Base-by-base conservation (phyloP, 306 rosid species). In the Medicago arabica region DNA sequence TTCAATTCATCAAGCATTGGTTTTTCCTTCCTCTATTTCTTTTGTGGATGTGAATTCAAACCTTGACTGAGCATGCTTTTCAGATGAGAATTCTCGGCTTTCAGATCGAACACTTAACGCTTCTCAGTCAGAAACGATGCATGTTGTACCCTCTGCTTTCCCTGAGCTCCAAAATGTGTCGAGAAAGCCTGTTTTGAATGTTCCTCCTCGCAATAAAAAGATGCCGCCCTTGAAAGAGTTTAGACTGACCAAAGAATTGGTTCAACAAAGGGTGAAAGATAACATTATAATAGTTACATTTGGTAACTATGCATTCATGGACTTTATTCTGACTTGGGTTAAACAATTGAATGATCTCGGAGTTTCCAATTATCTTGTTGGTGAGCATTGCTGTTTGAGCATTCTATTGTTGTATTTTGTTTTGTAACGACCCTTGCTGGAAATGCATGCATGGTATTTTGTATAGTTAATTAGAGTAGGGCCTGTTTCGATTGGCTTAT, bases 271-370 rank as follows among this genome's bases (percentile, higher is more conserved):
- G 84, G 97, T 88, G 82, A 83, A 90, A 83, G 93, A 92, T 71
- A 92, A 95, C 53, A 47, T 90, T 43, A 76, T 95, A 67, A 88
- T 95, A 57, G 93, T 95, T 81, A 92, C 97, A 21, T 95, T 95
- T 74, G 99, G 99, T 49, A 95, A 95, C 89, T 90, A 88, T 74
- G 99, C 99, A n/a, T 95, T 95, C 83, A 90, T 92, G 97, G 99
- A 90, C 82, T 95, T 95, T 44, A 92, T 95, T 84, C 71, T 92
- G 72, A 84, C 91, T 60, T 95, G 99, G 99, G 99, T 86, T 82
- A 88, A 86, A 70, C 99, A 90, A 82, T 71, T 92, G 89, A 82
- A 92, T 49, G 91, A 90, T 87, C 85, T 89, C 67, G 89, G 83
- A 36, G 19, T 95, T 78, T 85, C 97, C 59, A 95, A 92, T 87